Evolutionary conservation across 2,329 filamentous ascomycete species (phyloP), one percentile per base, ranked within the genome.

Genomic region (Verticillium tricorpus): DNA sequence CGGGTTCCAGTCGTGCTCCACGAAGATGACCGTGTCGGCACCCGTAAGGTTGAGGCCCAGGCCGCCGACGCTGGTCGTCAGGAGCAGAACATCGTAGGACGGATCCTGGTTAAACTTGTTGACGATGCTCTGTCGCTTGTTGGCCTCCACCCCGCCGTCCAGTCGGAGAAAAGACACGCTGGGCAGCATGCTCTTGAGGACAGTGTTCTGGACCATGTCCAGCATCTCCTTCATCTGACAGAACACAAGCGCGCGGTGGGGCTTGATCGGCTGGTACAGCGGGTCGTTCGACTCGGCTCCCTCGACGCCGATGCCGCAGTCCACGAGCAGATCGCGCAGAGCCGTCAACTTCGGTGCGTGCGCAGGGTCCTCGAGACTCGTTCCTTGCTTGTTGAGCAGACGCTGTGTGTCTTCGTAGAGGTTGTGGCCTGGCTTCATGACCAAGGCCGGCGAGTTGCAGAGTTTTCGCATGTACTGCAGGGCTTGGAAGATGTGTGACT

Each of bases 151-250:
- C 7, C 88, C 88, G 35, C 95, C 95, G 69, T 99, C 96, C 37
- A 99, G 86, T n/a, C 96, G 91, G 62, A 98, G 85, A 72, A 90
- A 97, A 40, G 96, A 95, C 6, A 97, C 93, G 0, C 89, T 91
- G 1, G 95, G 95, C n/a, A 99, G 84, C 77, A 98, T 84, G 70
- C 90, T 90, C 74, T 92, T 92, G 45, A 99, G 79, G 1, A 99
- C 95, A 62, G 94, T 93, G 69, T 90, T 92, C 73, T 98, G 93
- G 2, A 99, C 96, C 86, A 99, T 98, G 75, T 99, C 95, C 28
- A 99, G 84, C 96, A 99, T 99, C 75, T 99, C 95, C 78, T 99
- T 99, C 92, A 99, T 97, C 74, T 99, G 95, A 71, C 95, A 99
- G 82, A 99, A 99, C 67, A 99, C 90, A 32, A 99, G 85, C 0